A percentile compares a stretch with the other conserved stretches of the same genome.
phyloP scores from a whole-genome alignment of 2,329 filamentous ascomycete genomes.

The Coniochaeta ligniaria region DNA sequence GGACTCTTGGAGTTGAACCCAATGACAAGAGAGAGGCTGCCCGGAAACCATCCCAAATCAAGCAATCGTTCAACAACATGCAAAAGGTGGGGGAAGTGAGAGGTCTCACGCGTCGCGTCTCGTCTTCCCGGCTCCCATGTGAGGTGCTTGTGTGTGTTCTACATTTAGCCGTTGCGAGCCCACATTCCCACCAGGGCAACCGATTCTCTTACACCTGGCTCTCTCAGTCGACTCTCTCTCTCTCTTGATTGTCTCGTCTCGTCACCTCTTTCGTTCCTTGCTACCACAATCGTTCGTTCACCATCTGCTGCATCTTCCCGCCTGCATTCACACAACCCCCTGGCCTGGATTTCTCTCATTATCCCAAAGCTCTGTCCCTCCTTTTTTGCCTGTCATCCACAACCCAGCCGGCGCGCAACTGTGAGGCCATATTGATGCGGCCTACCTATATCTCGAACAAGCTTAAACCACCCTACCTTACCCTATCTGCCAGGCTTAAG shows the following conservation, averaged over 20 bases:
- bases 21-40: background rate
- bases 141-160: background rate
- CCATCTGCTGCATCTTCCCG: background rate
- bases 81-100: background rate
- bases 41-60: background rate
- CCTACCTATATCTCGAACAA: background rate
- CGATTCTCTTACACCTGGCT: background rate
- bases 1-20: too few relatives aligned
- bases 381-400: background rate
- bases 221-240: background rate
- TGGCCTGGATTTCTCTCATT: background rate
- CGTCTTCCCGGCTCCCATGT: background rate
- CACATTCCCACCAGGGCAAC: background rate
- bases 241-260: background rate
- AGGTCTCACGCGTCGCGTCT: background rate
- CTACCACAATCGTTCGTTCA: background rate
- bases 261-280: background rate
- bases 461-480: background rate
- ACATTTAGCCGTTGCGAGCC: background rate
- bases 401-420: background rate
- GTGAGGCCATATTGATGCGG: background rate
- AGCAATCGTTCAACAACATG: background rate
- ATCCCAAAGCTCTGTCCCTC: background rate
- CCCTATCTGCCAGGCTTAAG: background rate
- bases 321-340: background rate